A percentile compares a stretch with the other conserved stretches of the same genome.
These are phyloP conservation scores for Handroanthus guayacan DNA, from an alignment of 257 asterid species.

Conservation along the genomic window DNA sequence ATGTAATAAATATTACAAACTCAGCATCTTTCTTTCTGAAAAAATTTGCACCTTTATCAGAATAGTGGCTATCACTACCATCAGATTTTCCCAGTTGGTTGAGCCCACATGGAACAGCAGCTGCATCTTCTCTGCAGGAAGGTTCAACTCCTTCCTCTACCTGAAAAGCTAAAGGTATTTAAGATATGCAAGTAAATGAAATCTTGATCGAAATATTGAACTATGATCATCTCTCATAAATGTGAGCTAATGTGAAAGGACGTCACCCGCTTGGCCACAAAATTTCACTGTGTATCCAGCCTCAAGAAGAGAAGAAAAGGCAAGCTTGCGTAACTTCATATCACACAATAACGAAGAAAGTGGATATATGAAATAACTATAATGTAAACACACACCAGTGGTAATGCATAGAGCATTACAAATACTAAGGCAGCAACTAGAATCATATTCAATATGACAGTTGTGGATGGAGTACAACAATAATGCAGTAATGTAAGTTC, in stretches of 20 bases:
- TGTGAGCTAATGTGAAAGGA: background rate
- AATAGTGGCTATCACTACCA: constrained; percentile 25
- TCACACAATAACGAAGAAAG: background rate
- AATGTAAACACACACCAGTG: background rate
- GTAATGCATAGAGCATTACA: background rate
- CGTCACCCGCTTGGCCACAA: background rate
- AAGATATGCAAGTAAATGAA: constrained; percentile 1
- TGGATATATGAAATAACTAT: background rate
- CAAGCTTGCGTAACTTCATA: background rate
- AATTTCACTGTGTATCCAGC: background rate
- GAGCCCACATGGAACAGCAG: constrained; percentile 23
- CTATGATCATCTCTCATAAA: constrained; percentile 10
- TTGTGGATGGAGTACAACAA: too few relatives aligned
- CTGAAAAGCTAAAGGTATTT: constrained; percentile 5
- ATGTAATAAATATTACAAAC: constrained; percentile 3
- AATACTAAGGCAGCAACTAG: background rate
- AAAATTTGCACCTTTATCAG: constrained; percentile 20
- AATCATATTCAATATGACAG: background rate
- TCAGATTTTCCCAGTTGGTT: constrained; percentile 25
- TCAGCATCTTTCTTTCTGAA: constrained; percentile 4
- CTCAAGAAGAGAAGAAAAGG: background rate
- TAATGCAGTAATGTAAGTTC: background rate
- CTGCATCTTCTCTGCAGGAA: constrained; percentile 31
- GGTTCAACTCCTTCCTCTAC: constrained; percentile 30
- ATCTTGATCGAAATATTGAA: background rate